Evolutionary conservation across 345 rosid species (phyloP).

Genomic region (Gossypium thurberi): DNA sequence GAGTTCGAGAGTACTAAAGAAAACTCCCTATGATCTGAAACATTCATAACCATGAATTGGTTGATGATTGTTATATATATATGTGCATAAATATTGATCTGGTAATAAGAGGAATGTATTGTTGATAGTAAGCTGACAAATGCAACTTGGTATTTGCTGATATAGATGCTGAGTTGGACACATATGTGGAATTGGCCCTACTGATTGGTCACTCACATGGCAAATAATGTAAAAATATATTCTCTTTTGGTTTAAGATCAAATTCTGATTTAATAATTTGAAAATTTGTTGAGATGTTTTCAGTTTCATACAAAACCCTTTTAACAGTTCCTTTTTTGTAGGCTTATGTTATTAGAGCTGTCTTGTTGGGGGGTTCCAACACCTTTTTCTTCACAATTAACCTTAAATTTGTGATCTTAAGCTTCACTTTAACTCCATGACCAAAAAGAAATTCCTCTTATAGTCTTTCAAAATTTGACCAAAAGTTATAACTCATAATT

Average conservation of each 20-base stretch:
- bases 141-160: slow-evolving; percentile 36
- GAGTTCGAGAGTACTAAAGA: neutral
- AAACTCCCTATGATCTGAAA: neutral
- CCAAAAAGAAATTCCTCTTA: too few species aligned
- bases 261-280: neutral
- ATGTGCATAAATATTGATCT: slow-evolving; percentile 16
- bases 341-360: neutral
- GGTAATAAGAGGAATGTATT: slow-evolving; percentile 12
- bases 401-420: neutral
- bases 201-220: slow-evolving; percentile 31
- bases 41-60: neutral
- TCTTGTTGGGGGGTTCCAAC: slow-evolving; percentile 19
- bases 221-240: slow-evolving; percentile 1
- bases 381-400: neutral
- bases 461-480: too few species aligned
- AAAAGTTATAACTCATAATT: too few species aligned
- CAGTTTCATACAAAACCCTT: slow-evolving; percentile 11
- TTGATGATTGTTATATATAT: slow-evolving; percentile 20
- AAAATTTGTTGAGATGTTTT: slow-evolving; percentile 7
- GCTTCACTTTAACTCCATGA: neutral
- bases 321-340: slow-evolving; percentile 21
- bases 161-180: slow-evolving; percentile 47
- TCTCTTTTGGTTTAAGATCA: slow-evolving; percentile 4
- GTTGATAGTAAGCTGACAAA: slow-evolving; percentile 39
- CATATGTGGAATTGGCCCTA: slow-evolving; percentile 31